Evolutionary conservation across 805 yeast genomes (phyloP), one percentile per base, ranked within the genome.

Genomic region (Kuraishia borneana): DNA sequence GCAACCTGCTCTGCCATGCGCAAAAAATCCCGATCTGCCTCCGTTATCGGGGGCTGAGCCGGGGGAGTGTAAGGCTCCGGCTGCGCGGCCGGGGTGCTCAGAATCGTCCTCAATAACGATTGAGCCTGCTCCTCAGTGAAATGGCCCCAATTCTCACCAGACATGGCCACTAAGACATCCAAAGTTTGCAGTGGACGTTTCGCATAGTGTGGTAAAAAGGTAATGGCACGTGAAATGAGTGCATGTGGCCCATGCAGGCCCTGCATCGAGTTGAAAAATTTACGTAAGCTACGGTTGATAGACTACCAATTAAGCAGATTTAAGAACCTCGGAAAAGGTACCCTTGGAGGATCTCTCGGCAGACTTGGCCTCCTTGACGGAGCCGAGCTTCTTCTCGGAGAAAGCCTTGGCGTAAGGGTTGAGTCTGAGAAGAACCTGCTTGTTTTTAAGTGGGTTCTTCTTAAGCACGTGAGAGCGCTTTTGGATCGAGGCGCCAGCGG

Each of bases 361-460:
- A 50, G 74, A 42, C 65, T 68, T 64, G 51, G 68, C 77, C 62
- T 65, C 81, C 78, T 83, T 83, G 61, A 67, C 68, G 51, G 88
- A 77, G 59, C 94, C 95, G 53, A 80, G 71, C 71, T 84, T 84
- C 74, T 85, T 78, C 66, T 82, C 87, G 57, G 95, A 61, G 73
- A 78, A 89, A 56, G 89, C 94, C 82, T 84, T 85, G 58, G 98
- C 97, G 80, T 92, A 92, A 53, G 99, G 99, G 95, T 92, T 92
- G 68, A 92, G 82, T 77, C 96, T 85, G 68, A 87, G 79, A 65
- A 87, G 70, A 59, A 88, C 89, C 74, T 85, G 95, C 80, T 85
- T 88, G 96, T 92, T 92, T 92, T 85, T 89, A 65, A 87, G 81
- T 69, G 96, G 94, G 88, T 84, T 89, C 89, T 87, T 88, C 96